These are phyloP conservation scores for Aspergillus sp. DNA, from an alignment of 2,329 filamentous ascomycete species.

Conservation along the genomic window DNA sequence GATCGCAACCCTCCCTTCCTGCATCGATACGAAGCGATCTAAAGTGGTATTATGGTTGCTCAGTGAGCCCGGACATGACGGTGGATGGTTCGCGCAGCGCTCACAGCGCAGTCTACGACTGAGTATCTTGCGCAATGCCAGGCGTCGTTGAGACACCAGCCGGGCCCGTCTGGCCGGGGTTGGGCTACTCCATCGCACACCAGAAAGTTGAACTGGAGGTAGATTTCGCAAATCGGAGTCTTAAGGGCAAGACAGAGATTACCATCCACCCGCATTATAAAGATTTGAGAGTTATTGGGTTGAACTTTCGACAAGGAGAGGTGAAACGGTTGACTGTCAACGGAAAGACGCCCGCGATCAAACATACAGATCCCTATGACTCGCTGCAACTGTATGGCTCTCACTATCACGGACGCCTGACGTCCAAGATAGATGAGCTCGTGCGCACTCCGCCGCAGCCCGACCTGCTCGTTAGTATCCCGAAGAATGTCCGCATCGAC, in stretches of 20 bases:
- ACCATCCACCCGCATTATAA: slow-evolving; percentile 61
- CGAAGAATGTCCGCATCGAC: slow-evolving; percentile 55
- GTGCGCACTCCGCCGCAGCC: slow-evolving; percentile 47
- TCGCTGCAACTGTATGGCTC: slow-evolving; percentile 51
- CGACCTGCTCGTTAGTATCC: slow-evolving; percentile 54
- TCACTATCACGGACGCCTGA: slow-evolving; percentile 70
- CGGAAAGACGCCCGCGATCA: slow-evolving; percentile 33
- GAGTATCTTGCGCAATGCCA: slow-evolving; percentile 32
- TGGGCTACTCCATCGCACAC: slow-evolving; percentile 59
- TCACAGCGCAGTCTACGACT: slow-evolving; percentile 31
- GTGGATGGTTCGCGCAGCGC: slow-evolving; percentile 30
- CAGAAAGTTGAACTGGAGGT: slow-evolving; percentile 87
- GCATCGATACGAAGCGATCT: neutral
- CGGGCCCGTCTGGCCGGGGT: slow-evolving; percentile 22
- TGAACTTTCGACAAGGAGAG: slow-evolving; percentile 59
- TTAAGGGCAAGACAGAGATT: slow-evolving; percentile 76
- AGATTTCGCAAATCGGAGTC: slow-evolving; percentile 67
- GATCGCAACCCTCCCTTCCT: neutral
- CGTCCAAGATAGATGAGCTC: slow-evolving; percentile 58
- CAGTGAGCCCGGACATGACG: slow-evolving; percentile 31
- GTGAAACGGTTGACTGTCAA: slow-evolving; percentile 47
- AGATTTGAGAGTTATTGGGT: slow-evolving; percentile 48
- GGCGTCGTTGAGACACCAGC: slow-evolving; percentile 31
- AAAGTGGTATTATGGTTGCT: neutral
- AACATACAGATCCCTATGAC: slow-evolving; percentile 38